Evolutionary conservation across 805 yeast species (phyloP).

Genomic region (Candida tallmaniae): DNA sequence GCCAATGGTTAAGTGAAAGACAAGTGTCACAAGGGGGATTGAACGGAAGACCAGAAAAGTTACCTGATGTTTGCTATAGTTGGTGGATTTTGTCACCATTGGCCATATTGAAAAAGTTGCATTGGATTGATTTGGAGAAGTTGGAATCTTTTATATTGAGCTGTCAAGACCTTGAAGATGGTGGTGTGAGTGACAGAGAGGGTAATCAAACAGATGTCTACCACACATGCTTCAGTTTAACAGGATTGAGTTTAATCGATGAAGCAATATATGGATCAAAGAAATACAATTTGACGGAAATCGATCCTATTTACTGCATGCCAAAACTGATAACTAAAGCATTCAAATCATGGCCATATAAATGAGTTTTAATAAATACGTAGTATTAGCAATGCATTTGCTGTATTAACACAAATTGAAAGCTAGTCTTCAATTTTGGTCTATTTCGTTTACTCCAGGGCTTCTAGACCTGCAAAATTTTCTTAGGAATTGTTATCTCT

Average conservation of each 20-base stretch:
- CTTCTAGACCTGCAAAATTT: too few species aligned
- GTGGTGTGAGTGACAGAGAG: conserved; percentile 91
- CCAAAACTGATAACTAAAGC: conserved; percentile 47
- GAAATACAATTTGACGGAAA: conserved; percentile 43
- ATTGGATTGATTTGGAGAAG: conserved; percentile 72
- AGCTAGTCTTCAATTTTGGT: too few species aligned
- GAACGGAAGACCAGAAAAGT: conserved; percentile 93
- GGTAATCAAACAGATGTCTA: conserved; percentile 90
- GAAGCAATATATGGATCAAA: conserved; percentile 28
- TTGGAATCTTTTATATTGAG: conserved; percentile 62
- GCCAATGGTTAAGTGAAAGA: conserved; percentile 89
- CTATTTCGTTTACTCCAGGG: too few species aligned
- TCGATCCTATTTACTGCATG: conserved; percentile 87
- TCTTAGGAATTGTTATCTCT: too few species aligned
- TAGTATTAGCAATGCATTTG: neutral
- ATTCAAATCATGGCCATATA: conserved; percentile 23
- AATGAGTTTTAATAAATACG: neutral
- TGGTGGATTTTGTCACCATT: conserved; percentile 94
- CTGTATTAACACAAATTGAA: too few species aligned
- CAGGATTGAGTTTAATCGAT: conserved; percentile 79
- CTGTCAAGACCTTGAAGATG: conserved; percentile 79
- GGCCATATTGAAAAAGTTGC: conserved; percentile 56
- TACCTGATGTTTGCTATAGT: conserved; percentile 96
- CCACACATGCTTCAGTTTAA: conserved; percentile 86
- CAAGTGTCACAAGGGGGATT: conserved; percentile 84